Conservation (phyloP, 163 green algal genomes). For the Prototheca stagnorum region DNA sequence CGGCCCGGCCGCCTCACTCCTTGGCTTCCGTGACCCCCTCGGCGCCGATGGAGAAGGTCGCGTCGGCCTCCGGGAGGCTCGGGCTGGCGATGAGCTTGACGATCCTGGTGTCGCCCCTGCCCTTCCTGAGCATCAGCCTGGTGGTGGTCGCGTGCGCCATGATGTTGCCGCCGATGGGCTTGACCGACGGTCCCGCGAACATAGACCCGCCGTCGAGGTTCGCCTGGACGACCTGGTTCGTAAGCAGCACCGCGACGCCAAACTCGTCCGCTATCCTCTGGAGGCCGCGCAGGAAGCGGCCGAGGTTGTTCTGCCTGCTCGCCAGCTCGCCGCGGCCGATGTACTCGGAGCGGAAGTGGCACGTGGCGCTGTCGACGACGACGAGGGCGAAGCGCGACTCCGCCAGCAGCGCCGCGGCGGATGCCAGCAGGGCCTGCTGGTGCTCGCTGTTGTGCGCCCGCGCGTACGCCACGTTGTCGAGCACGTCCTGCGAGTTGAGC, state of each 20-base stretch:
- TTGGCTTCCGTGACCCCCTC: slow-evolving; percentile 68
- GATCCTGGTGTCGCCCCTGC: slow-evolving; percentile 67
- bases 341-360: slow-evolving; percentile 82
- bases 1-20: no score
- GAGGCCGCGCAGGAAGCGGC: slow-evolving; percentile 76
- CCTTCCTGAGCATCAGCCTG: slow-evolving; percentile 78
- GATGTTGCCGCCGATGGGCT: slow-evolving; percentile 99
- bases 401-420: slow-evolving; percentile 79
- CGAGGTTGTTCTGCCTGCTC: slow-evolving; percentile 76
- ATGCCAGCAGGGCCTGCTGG: slow-evolving; percentile 73
- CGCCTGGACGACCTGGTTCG: slow-evolving; percentile 93
- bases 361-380: slow-evolving; percentile 91
- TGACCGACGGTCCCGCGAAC: slow-evolving; percentile 77
- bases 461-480: slow-evolving; percentile 98
- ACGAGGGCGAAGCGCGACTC: slow-evolving; percentile 78
- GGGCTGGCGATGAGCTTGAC: slow-evolving; percentile 88
- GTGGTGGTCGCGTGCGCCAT: slow-evolving; percentile 99
- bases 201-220: slow-evolving; percentile 79
- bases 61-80: slow-evolving; percentile 79
- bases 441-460: slow-evolving; percentile 97
- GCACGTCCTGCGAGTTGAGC: slow-evolving; percentile 73
- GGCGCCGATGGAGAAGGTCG: slow-evolving; percentile 65
- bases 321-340: slow-evolving; percentile 84
- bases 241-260: slow-evolving; percentile 87
- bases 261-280: slow-evolving; percentile 90